Evolutionary conservation across 257 asterid species (phyloP), one percentile per base, ranked within the genome.

Genomic region (Solanum raphanifolium): DNA sequence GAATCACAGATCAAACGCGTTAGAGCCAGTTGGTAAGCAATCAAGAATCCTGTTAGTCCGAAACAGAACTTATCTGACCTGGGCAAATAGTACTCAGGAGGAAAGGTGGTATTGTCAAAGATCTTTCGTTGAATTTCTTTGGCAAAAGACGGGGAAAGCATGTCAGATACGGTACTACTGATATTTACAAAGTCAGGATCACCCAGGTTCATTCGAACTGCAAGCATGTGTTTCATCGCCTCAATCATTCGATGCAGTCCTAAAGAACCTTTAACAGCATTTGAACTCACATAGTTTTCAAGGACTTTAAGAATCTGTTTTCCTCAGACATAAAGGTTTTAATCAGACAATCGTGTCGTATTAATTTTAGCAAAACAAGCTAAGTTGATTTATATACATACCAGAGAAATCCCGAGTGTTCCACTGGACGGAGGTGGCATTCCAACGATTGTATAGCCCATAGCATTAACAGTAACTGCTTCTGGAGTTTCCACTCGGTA

Each of bases 391-490:
- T 29, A 73, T 76, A 55, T 43, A 87, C 94, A 23, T 87, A 95
- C 99, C 96, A 97, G 91, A 86, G 99, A 91, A 74, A 97, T 90
- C 18, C 98, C 99, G 1, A 95, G 88, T 1, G 97, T 93, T 89
- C 99, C 99, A 88, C 96, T 93, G 16, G 98, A 95, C 13, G 99
- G 99, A 46, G 98, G 98, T 34, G 98, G 98, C 99, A 95, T 95
- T 38, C 99, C 98, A 27, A 95, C 86, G 84, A 97, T 95, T 46
- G 92, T 89, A 89, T 93, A 95, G 12, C 98, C 99, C 97, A 94
- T 90, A 20, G 91, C 92, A 27, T 93, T 90, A 9, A 95, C 92
- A 13, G 92, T 86, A 36, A 95, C 89, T 7, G 98, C 96, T 66
- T 91, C 90, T 0, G 93, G 91, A 43, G 92, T 93, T 69, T 85